Evolutionary conservation across 805 yeast species (phyloP), one percentile per base, ranked within the genome.

Genomic region (Vanderwaltozyma yarrowii): DNA sequence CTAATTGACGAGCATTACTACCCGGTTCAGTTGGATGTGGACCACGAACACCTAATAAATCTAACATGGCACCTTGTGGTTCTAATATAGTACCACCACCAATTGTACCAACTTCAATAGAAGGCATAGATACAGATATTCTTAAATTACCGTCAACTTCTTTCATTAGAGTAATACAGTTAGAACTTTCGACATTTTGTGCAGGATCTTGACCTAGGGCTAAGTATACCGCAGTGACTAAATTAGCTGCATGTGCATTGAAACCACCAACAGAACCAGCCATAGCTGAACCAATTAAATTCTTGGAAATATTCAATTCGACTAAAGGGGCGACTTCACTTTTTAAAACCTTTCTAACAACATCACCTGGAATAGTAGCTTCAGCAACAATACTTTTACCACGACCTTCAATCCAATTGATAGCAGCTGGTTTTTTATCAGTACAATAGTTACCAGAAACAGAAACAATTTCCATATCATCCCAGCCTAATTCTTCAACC

Each of bases 161-260:
- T 53, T 80, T 78, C 94, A 92, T 88, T 49, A 92, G 70, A 1
- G 99, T 92, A 42, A 92, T 89, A 79, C 99, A 92, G 65, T 88
- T 89, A 24, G 96, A 86, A 43, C 94, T 80, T 67, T 89, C 99
- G 37, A 92, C 96, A 56, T 92, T 92, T 67, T 92, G 98, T 2
- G 98, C 98, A n/a, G 99, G 98, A 64, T 92, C 99, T 69, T 92
- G 99, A 41, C 99, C 99, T 42, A 95, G 76, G 4, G 99, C 99
- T 46, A 92, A 66, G 60, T 66, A 92, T 19, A 92, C 80, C 10
- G 98, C 97, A 26, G 98, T 94, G 26, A 92, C 89, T 49, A 92
- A 65, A 61, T 92, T 92, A 34, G 98, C 94, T 38, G 98, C 97
- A 52, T 92, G 99, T 0, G 98, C 98, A 58, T 92, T 92, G 66